Evolutionary conservation across 83 land plant genomes (phyloP).

Genomic region (Thuja plicata): DNA sequence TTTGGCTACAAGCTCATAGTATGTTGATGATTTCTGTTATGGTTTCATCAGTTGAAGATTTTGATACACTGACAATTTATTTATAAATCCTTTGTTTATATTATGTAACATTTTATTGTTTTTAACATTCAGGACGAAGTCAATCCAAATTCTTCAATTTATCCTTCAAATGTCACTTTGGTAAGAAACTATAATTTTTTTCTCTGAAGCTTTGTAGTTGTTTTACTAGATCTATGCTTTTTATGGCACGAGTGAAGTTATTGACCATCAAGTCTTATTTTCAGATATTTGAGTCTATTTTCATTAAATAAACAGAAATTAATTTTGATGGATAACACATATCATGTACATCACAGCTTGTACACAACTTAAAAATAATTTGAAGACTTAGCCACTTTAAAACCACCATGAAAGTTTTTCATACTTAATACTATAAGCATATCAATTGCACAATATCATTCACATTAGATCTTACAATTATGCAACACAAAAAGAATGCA

Average conservation of each 20-base stretch:
- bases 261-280: not conserved
- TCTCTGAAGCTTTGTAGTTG: not conserved
- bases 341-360: not conserved
- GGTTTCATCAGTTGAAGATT: not conserved
- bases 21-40: constrained; percentile 11
- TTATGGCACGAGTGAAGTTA: not conserved
- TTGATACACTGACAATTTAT: not conserved
- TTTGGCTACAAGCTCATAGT: constrained; percentile 88
- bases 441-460: too few species aligned
- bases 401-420: not conserved
- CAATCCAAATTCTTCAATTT: constrained; percentile 9
- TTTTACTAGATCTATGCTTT: not conserved
- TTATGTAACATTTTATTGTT: not conserved
- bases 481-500: too few species aligned
- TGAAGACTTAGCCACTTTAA: not conserved
- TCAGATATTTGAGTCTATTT: constrained; percentile 6
- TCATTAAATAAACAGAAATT: not conserved
- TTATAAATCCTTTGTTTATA: not conserved
- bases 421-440: too few species aligned
- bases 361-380: not conserved
- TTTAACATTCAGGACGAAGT: constrained; percentile 1
- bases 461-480: too few species aligned
- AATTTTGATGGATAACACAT: not conserved
- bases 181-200: not conserved
- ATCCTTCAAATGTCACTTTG: not conserved